Base-by-base conservation (phyloP, 768 basidiomycete species). In the Lactifluus pinguis region DNA sequence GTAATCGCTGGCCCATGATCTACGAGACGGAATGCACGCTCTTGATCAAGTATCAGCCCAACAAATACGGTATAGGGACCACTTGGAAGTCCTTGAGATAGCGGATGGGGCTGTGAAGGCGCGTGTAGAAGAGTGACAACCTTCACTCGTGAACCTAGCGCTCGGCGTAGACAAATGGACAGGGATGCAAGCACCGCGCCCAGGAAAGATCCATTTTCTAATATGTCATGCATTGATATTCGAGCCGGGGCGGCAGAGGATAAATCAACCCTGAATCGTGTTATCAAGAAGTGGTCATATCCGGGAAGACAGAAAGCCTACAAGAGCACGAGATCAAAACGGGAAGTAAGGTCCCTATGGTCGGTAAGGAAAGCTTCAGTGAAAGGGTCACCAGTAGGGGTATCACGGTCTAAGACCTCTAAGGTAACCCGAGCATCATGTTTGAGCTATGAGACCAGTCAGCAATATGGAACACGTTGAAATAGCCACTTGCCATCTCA, bases 1-100 rank as follows among this genome's bases (percentile, higher is more conserved):
- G 84, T 83, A 53, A 84, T 89, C 0, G 86, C 71, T 1, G 95
- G 95, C 3, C 95, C 95, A 63, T 94, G 90, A 67, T 98, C 97
- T 30, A 98, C 89, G 1, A 98, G 82, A 9, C 91, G 84, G 65
- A 85, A 84, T 2, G 92, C 91, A 61, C 89, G 74, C 7, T 81
- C 76, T 0, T 84, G 76, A 66, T 92, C 79, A 65, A 91, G 82
- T 15, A 92, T 73, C 7, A 98, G 71, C 4, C 95, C 95, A 38
- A 98, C 75, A 63, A 82, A 79, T 41, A 94, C 70, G 3, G 74
- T 70, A 25, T 80, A 71, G 0, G 80, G 72, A 14, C 74, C 76
- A 6, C 79, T 74, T 6, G 83, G 83, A 44, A 82, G 79, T 1
- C 80, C 77, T 62, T 86, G 81, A 17, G 77, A 84, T 41, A 80